Evolutionary conservation across 139 green algal species (phyloP).

Genomic region (Chlamydomonas sp.): DNA sequence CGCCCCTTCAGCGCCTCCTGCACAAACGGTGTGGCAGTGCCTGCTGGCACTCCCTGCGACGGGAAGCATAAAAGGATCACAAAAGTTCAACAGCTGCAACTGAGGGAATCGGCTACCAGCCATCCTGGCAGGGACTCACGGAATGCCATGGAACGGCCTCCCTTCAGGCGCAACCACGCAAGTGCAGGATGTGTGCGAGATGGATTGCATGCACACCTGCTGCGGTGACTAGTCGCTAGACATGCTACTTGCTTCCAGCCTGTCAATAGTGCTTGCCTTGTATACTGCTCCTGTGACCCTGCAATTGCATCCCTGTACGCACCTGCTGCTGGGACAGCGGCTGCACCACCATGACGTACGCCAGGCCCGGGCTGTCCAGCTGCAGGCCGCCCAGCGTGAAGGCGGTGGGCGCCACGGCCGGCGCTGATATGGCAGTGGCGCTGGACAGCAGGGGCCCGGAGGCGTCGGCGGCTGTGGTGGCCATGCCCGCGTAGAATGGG

Average conservation of each 20-base stretch:
- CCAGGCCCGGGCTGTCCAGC: constrained; percentile 48
- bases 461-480: constrained; percentile 25
- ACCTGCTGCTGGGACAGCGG: constrained; percentile 11
- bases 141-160: no score
- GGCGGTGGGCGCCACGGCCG: constrained; percentile 19
- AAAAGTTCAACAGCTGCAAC: not conserved
- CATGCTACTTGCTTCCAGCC: no score
- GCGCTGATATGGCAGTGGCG: not conserved
- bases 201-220: no score
- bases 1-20: not conserved
- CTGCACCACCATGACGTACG: constrained; percentile 42
- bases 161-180: no score
- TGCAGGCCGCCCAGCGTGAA: constrained; percentile 41
- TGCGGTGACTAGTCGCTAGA: no score
- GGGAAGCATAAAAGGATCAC: not conserved
- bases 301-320: no score
- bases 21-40: constrained; percentile 22
- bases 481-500: not conserved
- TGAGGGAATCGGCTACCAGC: not conserved
- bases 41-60: constrained; percentile 23
- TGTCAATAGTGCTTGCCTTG: not conserved
- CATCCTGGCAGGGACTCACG: not conserved
- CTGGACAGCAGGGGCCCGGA: not conserved
- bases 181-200: no score
- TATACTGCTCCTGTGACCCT: not conserved